Conservation (phyloP, 2,329 filamentous ascomycete species). For the Ambrosiella xylebori region DNA sequence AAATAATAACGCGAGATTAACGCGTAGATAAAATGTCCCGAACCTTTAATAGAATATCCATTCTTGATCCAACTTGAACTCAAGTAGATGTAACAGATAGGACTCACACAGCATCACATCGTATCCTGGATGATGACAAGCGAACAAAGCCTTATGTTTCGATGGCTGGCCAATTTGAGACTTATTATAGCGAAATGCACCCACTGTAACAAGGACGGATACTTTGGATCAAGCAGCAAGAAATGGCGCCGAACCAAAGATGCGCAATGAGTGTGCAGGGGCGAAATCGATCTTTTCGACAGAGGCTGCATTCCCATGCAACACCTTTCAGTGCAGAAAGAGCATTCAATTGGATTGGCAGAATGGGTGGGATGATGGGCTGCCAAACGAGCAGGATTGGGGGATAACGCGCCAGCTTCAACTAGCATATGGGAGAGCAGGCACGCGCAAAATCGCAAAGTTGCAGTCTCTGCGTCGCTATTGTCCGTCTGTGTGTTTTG, state of each 20-base stretch:
- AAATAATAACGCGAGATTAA: not conserved
- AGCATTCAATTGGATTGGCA: not conserved
- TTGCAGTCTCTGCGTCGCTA: not conserved
- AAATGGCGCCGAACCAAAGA: not conserved
- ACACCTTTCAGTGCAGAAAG: not conserved
- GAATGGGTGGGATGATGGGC: not conserved
- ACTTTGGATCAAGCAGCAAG: not conserved
- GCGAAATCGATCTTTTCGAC: not conserved
- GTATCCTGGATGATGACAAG: not conserved
- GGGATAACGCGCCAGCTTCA: not conserved
- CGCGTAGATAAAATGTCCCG: not conserved
- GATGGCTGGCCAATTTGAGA: not conserved
- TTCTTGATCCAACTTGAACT: not conserved
- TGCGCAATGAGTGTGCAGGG: not conserved
- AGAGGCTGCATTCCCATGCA: not conserved
- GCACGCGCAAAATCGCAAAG: not conserved
- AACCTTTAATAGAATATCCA: not conserved
- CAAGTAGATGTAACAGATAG: not conserved
- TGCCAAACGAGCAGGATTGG: not conserved
- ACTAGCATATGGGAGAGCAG: not conserved
- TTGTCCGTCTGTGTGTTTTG: not conserved
- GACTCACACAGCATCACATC: not conserved
- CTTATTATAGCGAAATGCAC: not conserved
- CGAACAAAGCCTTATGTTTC: not conserved
- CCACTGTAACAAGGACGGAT: not conserved